Evolutionary conservation across 2,329 filamentous ascomycete species (phyloP), one percentile per base, ranked within the genome.

Genomic region (Colletotrichum liaoningense): DNA sequence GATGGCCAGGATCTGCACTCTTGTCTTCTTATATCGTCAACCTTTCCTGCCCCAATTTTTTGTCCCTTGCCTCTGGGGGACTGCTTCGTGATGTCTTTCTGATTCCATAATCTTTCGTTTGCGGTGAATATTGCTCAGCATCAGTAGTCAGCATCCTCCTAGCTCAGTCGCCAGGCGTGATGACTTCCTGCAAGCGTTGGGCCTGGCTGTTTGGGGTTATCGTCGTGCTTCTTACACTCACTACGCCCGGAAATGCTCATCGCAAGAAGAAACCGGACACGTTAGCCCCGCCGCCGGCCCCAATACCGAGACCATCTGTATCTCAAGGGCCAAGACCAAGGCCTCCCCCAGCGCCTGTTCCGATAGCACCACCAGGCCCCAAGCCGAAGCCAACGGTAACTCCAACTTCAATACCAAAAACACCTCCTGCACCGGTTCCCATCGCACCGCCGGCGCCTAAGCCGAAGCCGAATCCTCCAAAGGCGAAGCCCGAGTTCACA

Each of bases 171-270:
- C 16, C 22, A 38, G 28, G 67, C 67, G 56, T 22, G 26, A 73
- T 73, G 71, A 60, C 67, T 62, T 19, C 14, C 19, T 38, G 24
- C n/a, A 11, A 24, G 46, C 70, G 66, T 46, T 56, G 67, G 55
- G 57, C 33, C 19, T 60, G 67, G 60, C 19, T 66, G 22, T 38
- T 49, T 11, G 35, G 35, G 14, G 19, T 62, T 7, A n/a, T 58
- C 12, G 19, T 22, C 22, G 22, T 65, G 6, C 35, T 73, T 12
- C 5, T 71, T 19, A 42, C 67, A 5, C 71, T 65, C 35, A 2
- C 49, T 49, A 1, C 56, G 6, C 4, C 52, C n/a, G 35, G 9
- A 9, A 30, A 28, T 3, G 62, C 33, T 2, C 62, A 73, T 55
- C 58, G 30, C 6, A 35, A 55, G 22, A 60, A 52, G 58, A 24